Conservation (phyloP, 257 asterid genomes). For the Mentha longifolia region DNA sequence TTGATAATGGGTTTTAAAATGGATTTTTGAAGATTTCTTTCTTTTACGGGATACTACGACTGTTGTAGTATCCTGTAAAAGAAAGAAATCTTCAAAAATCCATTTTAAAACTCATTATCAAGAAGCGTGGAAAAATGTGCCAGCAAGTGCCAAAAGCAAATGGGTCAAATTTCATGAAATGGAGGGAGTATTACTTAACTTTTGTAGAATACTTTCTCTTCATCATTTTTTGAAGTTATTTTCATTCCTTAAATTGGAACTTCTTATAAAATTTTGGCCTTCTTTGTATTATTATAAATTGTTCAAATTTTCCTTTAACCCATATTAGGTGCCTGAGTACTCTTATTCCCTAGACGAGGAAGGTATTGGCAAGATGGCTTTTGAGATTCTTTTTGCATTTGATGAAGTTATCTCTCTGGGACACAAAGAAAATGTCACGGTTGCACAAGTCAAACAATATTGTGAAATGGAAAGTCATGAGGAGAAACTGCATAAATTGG, state of each 20-base stretch:
- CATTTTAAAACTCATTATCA: too few species aligned
- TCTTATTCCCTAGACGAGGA: conserved; percentile 90
- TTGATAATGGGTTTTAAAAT: too few species aligned
- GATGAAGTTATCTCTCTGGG: conserved; percentile 94
- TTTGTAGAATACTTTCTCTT: neutral
- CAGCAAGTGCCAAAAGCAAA: too few species aligned
- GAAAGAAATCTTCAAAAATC: too few species aligned
- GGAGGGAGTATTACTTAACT: too few species aligned
- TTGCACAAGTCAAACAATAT: conserved; percentile 92
- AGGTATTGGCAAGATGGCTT: conserved; percentile 81
- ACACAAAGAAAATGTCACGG: conserved; percentile 93
- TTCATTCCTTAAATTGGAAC: neutral
- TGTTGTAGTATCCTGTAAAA: too few species aligned
- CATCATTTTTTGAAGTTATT: neutral
- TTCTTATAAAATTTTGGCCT: neutral
- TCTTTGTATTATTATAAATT: conserved; percentile 15
- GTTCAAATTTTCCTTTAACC: conserved; percentile 48
- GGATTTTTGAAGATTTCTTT: too few species aligned
- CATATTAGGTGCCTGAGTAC: conserved; percentile 84
- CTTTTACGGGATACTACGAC: too few species aligned
- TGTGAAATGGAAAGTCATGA: conserved; percentile 99
- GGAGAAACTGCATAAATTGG: conserved; percentile 87
- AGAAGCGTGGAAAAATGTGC: too few species aligned
- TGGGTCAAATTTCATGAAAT: too few species aligned
- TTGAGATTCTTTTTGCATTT: conserved; percentile 89